phyloP scores from a whole-genome alignment of 2,329 filamentous ascomycete species.

The Stachybotrys chartarum region DNA sequence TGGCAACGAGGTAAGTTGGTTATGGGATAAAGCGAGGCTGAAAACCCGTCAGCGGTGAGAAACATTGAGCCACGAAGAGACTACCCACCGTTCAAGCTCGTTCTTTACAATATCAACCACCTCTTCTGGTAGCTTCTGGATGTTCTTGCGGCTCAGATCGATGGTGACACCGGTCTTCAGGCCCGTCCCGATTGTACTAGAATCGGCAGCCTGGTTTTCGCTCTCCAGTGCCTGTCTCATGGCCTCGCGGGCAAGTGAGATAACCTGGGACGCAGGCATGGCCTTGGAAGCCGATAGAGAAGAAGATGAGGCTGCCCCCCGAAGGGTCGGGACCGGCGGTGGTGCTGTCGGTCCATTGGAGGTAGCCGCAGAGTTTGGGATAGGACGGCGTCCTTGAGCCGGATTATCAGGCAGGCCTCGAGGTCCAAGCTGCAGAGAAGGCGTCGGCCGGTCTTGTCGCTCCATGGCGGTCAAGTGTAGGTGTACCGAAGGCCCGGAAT shows the following conservation, averaged over 20 bases:
- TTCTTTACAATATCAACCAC: slow-evolving; percentile 69
- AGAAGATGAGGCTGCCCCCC: slow-evolving; percentile 38
- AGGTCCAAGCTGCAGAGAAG: slow-evolving; percentile 12
- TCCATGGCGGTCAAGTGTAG: slow-evolving; percentile 22
- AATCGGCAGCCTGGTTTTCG: slow-evolving; percentile 56
- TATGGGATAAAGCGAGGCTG: slow-evolving; percentile 76
- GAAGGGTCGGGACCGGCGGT: slow-evolving; percentile 38
- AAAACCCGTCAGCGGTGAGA: slow-evolving; percentile 7
- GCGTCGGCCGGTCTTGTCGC: slow-evolving; percentile 21
- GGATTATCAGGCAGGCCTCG: slow-evolving; percentile 34
- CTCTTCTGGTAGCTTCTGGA: slow-evolving; percentile 64
- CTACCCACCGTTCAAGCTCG: slow-evolving; percentile 60
- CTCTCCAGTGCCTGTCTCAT: slow-evolving; percentile 62
- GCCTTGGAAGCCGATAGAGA: slow-evolving; percentile 42
- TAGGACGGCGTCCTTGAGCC: slow-evolving; percentile 28
- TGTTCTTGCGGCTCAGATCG: slow-evolving; percentile 69
- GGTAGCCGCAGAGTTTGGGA: slow-evolving; percentile 29
- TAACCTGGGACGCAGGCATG: slow-evolving; percentile 56
- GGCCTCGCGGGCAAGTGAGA: slow-evolving; percentile 57
- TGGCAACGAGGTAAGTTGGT: slow-evolving; percentile 64
- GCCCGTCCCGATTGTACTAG: slow-evolving; percentile 49
- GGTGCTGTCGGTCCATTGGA: slow-evolving; percentile 32
- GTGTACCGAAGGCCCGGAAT: neutral
- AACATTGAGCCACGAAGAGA: neutral
- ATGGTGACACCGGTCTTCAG: slow-evolving; percentile 69